Conservation (phyloP, 2,329 filamentous ascomycete genomes). For the Cladosporium halotolerans region DNA sequence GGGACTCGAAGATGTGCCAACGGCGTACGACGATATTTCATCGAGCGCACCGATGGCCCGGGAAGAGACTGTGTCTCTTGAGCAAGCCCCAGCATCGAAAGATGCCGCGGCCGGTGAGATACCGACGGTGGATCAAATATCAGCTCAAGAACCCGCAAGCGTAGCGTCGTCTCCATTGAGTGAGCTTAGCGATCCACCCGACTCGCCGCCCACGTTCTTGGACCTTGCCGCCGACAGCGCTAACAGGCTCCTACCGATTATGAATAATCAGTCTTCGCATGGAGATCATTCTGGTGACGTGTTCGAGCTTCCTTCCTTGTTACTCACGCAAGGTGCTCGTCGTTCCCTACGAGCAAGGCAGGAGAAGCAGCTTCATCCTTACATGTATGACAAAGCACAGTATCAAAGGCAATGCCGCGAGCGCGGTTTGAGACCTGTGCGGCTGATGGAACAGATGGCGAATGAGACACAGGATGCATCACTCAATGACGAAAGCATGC, state of each 20-base stretch:
- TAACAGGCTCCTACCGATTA: no score
- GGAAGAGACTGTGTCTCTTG: not conserved
- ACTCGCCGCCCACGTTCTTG: not conserved
- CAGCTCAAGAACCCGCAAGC: not conserved
- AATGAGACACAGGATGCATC: slow-evolving; percentile 12
- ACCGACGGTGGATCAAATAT: not conserved
- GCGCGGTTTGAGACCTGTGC: slow-evolving; percentile 39
- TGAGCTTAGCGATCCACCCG: slow-evolving; percentile 6
- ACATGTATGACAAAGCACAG: slow-evolving; percentile 38
- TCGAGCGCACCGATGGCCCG: not conserved
- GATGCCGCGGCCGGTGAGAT: not conserved
- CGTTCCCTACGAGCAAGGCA: slow-evolving; percentile 38
- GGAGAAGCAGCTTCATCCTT: slow-evolving; percentile 45
- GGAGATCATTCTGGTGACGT: no score
- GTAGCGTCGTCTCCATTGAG: slow-evolving; percentile 5
- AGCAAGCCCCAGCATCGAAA: not conserved
- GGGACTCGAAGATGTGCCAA: not conserved
- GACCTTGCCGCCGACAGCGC: not conserved
- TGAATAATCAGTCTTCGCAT: no score
- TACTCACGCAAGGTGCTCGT: slow-evolving; percentile 6
- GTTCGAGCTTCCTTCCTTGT: not conserved
- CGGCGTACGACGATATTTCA: not conserved
- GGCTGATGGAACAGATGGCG: slow-evolving; percentile 22
- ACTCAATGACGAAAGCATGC: not conserved
- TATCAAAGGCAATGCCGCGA: slow-evolving; percentile 39